Percentiles rank a stretch among this genome's conserved stretches.
Conservation (phyloP, 2,329 filamentous ascomycete species). For the Cadophora gregata region DNA sequence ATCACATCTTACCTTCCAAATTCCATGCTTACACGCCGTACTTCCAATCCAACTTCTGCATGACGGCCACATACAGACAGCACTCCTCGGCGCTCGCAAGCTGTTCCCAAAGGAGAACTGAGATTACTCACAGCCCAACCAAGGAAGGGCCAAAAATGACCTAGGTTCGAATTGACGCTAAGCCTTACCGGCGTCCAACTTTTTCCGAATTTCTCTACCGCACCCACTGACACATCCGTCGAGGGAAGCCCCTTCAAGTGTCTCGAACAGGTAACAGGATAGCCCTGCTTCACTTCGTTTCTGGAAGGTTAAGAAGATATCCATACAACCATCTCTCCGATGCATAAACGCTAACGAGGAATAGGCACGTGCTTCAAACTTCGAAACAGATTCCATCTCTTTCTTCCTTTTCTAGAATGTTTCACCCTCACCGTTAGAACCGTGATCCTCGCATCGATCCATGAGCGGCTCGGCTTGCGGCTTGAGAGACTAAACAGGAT, state of each 20-base stretch:
- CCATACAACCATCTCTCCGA: slow-evolving; percentile 21
- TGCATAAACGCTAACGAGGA: slow-evolving; percentile 8
- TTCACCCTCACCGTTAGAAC: slow-evolving; percentile 19
- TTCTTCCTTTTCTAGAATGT: slow-evolving; percentile 28
- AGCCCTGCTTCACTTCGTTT: background rate
- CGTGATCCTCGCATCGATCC: slow-evolving; percentile 16
- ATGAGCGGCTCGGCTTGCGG: slow-evolving; percentile 1
- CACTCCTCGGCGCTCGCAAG: slow-evolving; percentile 17
- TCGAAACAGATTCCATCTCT: slow-evolving; percentile 19
- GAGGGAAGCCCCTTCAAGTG: background rate
- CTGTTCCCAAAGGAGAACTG: slow-evolving; percentile 7
- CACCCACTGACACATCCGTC: background rate
- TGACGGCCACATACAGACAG: background rate
- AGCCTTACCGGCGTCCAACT: slow-evolving; percentile 5
- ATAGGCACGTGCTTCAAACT: background rate
- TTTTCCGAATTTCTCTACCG: background rate
- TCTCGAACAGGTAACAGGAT: slow-evolving; percentile 8
- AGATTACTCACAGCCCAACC: background rate
- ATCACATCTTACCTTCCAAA: background rate
- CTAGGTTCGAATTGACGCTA: background rate
- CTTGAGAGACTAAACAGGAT: background rate
- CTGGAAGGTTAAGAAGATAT: slow-evolving; percentile 20
- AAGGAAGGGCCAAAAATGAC: background rate
- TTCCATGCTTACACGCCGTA: background rate
- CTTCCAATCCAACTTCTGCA: slow-evolving; percentile 1